phyloP scores from a whole-genome alignment of 805 yeast species.

The Metschnikowia cubensis region DNA sequence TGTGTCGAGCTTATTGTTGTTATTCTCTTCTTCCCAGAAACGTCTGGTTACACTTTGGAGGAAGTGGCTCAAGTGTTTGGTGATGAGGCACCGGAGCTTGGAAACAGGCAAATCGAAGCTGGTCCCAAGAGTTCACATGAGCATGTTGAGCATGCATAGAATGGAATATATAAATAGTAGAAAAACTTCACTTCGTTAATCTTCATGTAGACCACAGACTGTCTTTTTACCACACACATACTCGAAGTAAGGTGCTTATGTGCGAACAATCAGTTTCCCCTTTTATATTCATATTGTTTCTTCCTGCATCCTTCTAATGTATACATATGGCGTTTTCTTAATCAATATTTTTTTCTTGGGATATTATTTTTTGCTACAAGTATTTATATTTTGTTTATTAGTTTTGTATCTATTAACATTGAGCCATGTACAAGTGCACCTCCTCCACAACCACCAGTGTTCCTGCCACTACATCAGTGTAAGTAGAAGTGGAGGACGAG shows the following conservation, averaged over 20 bases:
- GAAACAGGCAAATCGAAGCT: constrained; percentile 5
- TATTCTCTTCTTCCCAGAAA: constrained; percentile 38
- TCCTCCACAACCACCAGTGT: not conserved
- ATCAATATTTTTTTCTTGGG: too few relatives aligned
- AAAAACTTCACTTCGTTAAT: not conserved
- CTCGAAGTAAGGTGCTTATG: too few relatives aligned
- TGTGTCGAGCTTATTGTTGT: constrained; percentile 27
- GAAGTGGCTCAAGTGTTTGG: constrained; percentile 42
- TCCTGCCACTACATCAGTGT: constrained; percentile 1
- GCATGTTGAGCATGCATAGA: constrained; percentile 13
- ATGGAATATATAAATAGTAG: not conserved
- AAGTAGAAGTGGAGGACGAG: constrained; percentile 1
- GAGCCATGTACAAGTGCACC: not conserved
- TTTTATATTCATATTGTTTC: too few relatives aligned
- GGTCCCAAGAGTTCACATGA: constrained; percentile 6
- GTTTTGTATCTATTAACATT: not conserved
- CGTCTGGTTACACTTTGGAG: constrained; percentile 41
- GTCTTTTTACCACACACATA: too few relatives aligned
- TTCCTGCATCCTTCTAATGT: too few relatives aligned
- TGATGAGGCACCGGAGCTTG: constrained; percentile 20
- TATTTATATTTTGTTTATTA: not conserved
- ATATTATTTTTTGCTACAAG: too few relatives aligned
- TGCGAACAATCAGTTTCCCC: too few relatives aligned
- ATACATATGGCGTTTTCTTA: too few relatives aligned
- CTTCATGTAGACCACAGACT: too few relatives aligned